Conservation (phyloP, 176 grass and related monocot genomes). For the Hordeum vulgare region MorexV3_pseudomolecules_assembly NC_058522.1:270907889-270908388, state of each 20-base stretch:
- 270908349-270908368: constrained; percentile 57
- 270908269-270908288: constrained; percentile 45
- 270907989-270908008: constrained; percentile 26
- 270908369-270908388: constrained; percentile 57
- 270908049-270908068: constrained; percentile 8
- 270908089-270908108: neutral
- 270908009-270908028: constrained; percentile 65
- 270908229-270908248: constrained; percentile 47
- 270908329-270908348: constrained; percentile 35
- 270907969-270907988: constrained; percentile 28
- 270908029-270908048: constrained; percentile 45
- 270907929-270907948: constrained; percentile 6
- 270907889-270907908: too few relatives aligned
- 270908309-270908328: constrained; percentile 51
- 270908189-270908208: constrained; percentile 52
- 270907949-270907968: constrained; percentile 50
- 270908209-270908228: constrained; percentile 60
- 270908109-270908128: constrained; percentile 35
- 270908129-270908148: constrained; percentile 28
- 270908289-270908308: constrained; percentile 47
- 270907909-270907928: too few relatives aligned
- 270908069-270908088: neutral
- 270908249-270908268: constrained; percentile 37
- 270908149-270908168: constrained; percentile 27
- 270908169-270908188: constrained; percentile 32